These are phyloP conservation scores for Recurvomyces mirabilis DNA, from an alignment of 495 filamentous ascomycete species.

Conservation along the genomic window DNA sequence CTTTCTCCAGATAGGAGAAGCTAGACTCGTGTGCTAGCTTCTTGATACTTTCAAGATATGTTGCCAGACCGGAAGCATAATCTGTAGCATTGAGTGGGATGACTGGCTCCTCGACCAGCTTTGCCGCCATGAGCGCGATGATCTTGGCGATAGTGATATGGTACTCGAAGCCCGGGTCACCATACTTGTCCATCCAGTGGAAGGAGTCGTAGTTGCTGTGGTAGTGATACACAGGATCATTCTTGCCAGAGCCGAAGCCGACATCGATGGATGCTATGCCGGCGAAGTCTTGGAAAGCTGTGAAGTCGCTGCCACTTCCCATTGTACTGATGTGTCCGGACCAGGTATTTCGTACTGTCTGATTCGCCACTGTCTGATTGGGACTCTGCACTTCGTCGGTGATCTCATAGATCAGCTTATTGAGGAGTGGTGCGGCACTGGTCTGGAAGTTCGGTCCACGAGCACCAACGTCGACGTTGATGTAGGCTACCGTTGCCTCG, in stretches of 20 bases:
- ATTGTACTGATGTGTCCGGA: conserved; percentile 50
- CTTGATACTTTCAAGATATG: conserved; percentile 45
- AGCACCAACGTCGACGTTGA: conserved; percentile 60
- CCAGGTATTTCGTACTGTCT: conserved; percentile 58
- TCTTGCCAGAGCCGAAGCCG: conserved; percentile 38
- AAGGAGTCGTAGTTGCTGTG: conserved; percentile 71
- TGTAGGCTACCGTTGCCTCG: conserved; percentile 44
- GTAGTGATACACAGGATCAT: conserved; percentile 54
- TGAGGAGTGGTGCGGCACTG: conserved; percentile 66
- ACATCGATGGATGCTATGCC: conserved; percentile 57
- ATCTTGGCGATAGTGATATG: conserved; percentile 51
- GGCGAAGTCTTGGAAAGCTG: conserved; percentile 62
- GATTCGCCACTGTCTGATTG: conserved; percentile 51
- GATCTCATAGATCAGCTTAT: conserved; percentile 60
- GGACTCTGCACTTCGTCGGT: conserved; percentile 64
- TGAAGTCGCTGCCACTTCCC: conserved; percentile 64
- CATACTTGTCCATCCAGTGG: conserved; percentile 61
- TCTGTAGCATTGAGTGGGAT: conserved; percentile 33
- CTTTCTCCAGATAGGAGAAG: neutral
- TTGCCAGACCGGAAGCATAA: conserved; percentile 27
- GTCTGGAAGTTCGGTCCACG: conserved; percentile 41
- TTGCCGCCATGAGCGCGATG: conserved; percentile 37
- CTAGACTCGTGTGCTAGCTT: conserved; percentile 29
- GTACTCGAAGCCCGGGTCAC: conserved; percentile 50
- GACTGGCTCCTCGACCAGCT: conserved; percentile 32